Evolutionary conservation across 306 rosid genomes (phyloP).

Genomic region (Sicyos baderoa): DNA sequence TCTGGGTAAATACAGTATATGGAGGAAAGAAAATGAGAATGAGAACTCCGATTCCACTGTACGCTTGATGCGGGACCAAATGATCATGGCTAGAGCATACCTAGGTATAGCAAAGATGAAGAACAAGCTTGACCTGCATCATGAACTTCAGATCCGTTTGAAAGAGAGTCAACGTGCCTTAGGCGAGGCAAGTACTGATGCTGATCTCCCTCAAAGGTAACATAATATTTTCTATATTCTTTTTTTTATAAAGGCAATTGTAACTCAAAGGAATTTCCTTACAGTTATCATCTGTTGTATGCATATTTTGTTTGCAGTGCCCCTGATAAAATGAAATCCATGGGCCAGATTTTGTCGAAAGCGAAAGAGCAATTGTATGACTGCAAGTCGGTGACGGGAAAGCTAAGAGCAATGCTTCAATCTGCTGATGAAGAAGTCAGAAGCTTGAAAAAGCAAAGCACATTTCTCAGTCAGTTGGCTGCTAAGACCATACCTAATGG

Average conservation of each 20-base stretch:
- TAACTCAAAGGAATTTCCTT: background rate
- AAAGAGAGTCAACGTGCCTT: constrained; percentile 73
- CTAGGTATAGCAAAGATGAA: constrained; percentile 74
- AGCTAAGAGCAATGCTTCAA: constrained; percentile 93
- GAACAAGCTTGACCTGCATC: constrained; percentile 50
- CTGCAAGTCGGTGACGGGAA: constrained; percentile 79
- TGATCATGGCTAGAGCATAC: constrained; percentile 87
- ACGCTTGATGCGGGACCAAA: constrained; percentile 89
- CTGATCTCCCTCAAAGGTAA: constrained; percentile 68
- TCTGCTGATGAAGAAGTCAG: constrained; percentile 88
- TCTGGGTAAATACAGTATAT: constrained; percentile 85
- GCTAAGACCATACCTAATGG: constrained; percentile 97
- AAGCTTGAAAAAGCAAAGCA: constrained; percentile 86
- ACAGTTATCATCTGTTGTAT: background rate
- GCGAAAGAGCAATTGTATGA: constrained; percentile 77
- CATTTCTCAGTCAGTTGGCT: constrained; percentile 94
- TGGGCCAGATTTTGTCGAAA: constrained; percentile 84
- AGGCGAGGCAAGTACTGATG: constrained; percentile 69
- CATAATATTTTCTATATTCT: background rate
- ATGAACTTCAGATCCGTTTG: constrained; percentile 49
- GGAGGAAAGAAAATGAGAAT: constrained; percentile 93
- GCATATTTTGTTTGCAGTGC: constrained; percentile 44
- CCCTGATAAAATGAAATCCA: constrained; percentile 56
- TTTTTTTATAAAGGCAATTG: background rate
- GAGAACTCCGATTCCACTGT: constrained; percentile 73